A percentile compares a stretch with the other conserved stretches of the same genome.
Evolutionary conservation across 192 early-diverging fungal genomes (phyloP).

Genomic region (Podila clonocystis): DNA sequence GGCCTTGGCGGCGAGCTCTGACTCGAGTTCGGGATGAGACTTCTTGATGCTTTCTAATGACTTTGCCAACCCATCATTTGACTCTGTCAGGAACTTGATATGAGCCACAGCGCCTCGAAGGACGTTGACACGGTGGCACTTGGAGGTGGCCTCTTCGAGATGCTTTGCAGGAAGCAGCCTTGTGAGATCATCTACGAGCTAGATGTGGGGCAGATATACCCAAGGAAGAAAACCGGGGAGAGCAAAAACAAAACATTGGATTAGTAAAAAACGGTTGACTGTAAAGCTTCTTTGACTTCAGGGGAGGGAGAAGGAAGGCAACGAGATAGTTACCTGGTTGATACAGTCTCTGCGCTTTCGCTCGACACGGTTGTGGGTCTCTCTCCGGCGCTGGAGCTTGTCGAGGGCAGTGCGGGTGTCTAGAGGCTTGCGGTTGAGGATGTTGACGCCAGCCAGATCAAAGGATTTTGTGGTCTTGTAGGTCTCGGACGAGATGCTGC

Average conservation of each 20-base stretch:
- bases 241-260: no score
- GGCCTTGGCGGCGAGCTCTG: not conserved
- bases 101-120: constrained; percentile 50
- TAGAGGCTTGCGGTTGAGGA: constrained; percentile 32
- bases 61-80: constrained; percentile 7
- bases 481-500: constrained; percentile 26
- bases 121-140: constrained; percentile 50
- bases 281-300: no score
- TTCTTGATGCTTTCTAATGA: constrained; percentile 16
- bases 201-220: not conserved
- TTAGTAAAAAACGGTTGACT: no score
- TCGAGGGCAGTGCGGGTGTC: constrained; percentile 67
- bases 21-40: constrained; percentile 3
- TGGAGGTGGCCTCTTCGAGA: constrained; percentile 47
- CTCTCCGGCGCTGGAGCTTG: constrained; percentile 75
- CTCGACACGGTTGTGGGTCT: constrained; percentile 83
- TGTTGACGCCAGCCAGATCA: constrained; percentile 45
- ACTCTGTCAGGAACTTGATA: constrained; percentile 43
- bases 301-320: not conserved
- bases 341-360: constrained; percentile 79
- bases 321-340: constrained; percentile 55
- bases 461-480: constrained; percentile 43
- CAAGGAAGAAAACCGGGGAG: no score
- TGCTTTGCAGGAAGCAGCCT: constrained; percentile 41
- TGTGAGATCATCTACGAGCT: constrained; percentile 46